Percentiles rank a stretch among this genome's conserved stretches.
These are phyloP conservation scores for Canariomyces notabilis DNA, from an alignment of 2,329 filamentous ascomycete species.

Conservation along the genomic window DNA sequence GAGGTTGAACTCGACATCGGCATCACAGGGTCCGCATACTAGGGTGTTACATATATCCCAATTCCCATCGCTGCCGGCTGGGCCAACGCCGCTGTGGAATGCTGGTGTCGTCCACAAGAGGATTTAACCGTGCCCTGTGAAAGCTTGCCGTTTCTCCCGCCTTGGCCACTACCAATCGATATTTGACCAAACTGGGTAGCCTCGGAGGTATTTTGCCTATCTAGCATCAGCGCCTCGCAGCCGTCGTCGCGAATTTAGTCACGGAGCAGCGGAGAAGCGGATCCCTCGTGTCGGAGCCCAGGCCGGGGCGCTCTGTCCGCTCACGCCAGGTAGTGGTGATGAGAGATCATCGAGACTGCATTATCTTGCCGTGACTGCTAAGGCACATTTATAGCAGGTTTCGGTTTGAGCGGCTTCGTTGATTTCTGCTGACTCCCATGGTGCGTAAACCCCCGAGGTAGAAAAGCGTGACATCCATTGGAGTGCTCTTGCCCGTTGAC, in stretches of 20 bases:
- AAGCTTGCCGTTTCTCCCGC: slow-evolving; percentile 19
- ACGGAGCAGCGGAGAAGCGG: not conserved
- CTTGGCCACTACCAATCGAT: slow-evolving; percentile 17
- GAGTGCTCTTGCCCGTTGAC: too few relatives aligned
- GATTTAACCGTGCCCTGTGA: slow-evolving; percentile 18
- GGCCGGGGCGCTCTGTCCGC: too few relatives aligned
- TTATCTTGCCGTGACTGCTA: too few relatives aligned
- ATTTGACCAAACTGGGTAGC: slow-evolving; percentile 7
- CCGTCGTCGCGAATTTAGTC: slow-evolving; percentile 3
- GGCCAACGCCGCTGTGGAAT: not conserved
- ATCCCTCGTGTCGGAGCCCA: too few relatives aligned
- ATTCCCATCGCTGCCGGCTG: slow-evolving; percentile 3
- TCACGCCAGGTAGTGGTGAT: too few relatives aligned
- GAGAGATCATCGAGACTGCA: too few relatives aligned
- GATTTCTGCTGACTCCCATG: too few relatives aligned
- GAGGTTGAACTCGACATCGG: slow-evolving; percentile 1
- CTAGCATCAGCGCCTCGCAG: slow-evolving; percentile 1
- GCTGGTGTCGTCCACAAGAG: not conserved
- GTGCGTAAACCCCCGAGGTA: too few relatives aligned
- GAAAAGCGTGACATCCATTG: too few relatives aligned
- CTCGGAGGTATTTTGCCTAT: slow-evolving; percentile 14
- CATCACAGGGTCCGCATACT: slow-evolving; percentile 6
- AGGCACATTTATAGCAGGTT: too few relatives aligned
- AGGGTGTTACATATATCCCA: slow-evolving; percentile 11
- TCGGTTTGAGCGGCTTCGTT: too few relatives aligned